phyloP scores from a whole-genome alignment of 257 asterid genomes.

The Schizonepeta tenuifolia region DNA sequence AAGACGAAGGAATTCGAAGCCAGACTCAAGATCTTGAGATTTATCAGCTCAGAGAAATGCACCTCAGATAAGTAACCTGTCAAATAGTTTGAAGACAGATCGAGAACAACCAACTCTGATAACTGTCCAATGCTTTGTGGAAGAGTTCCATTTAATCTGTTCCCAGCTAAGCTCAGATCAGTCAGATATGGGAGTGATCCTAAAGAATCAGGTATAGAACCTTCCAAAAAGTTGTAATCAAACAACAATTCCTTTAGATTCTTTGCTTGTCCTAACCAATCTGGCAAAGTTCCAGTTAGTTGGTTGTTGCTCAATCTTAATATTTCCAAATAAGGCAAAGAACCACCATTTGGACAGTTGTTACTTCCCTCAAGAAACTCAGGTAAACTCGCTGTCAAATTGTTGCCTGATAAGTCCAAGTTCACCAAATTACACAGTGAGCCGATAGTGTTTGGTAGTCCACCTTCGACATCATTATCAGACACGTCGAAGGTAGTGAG shows the following conservation, averaged over 20 bases:
- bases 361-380: constrained; percentile 40
- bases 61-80: constrained; percentile 43
- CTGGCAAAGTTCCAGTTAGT: constrained; percentile 46
- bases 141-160: constrained; percentile 48
- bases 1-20: constrained; percentile 44
- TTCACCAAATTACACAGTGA: constrained; percentile 44
- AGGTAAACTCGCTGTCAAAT: constrained; percentile 46
- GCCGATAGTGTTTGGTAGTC: constrained; percentile 46
- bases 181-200: constrained; percentile 43
- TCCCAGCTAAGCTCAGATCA: constrained; percentile 36
- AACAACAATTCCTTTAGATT: constrained; percentile 41
- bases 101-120: constrained; percentile 41
- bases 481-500: constrained; percentile 38
- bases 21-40: constrained; percentile 37
- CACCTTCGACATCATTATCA: constrained; percentile 49
- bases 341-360: constrained; percentile 30
- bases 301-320: constrained; percentile 41
- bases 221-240: constrained; percentile 47
- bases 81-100: constrained; percentile 45
- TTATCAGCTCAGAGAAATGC: constrained; percentile 44
- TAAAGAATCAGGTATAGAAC: constrained; percentile 52
- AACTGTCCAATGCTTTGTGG: constrained; percentile 48
- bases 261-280: constrained; percentile 46
- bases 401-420: constrained; percentile 44
- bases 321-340: constrained; percentile 38